These are phyloP conservation scores for Botryotinia globosa DNA, from an alignment of 2,329 filamentous ascomycete genomes.

Conservation along the genomic window DNA sequence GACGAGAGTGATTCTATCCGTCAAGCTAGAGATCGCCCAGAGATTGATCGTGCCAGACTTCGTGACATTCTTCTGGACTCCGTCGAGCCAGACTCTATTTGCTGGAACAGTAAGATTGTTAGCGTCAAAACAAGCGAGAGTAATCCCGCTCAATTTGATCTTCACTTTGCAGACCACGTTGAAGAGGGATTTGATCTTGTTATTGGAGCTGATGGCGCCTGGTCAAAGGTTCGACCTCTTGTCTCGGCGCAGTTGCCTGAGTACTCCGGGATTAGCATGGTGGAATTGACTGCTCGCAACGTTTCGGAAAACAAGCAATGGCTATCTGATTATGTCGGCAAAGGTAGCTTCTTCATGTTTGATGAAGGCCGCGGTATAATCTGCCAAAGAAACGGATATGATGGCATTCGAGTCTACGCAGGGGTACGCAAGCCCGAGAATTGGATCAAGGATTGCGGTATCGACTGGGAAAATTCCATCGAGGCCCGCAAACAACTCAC, in stretches of 20 bases:
- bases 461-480: constrained; percentile 26
- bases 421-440: constrained; percentile 29
- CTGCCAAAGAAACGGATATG: constrained; percentile 44
- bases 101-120: constrained; percentile 42
- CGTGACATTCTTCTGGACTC: constrained; percentile 39
- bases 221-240: constrained; percentile 40
- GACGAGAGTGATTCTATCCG: neutral
- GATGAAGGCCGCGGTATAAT: constrained; percentile 38
- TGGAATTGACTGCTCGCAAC: constrained; percentile 38
- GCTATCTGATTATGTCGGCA: constrained; percentile 41
- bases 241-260: constrained; percentile 38
- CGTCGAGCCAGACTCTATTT: constrained; percentile 39
- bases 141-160: constrained; percentile 22
- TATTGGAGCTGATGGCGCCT: constrained; percentile 44
- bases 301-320: constrained; percentile 39
- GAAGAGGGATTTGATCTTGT: constrained; percentile 40
- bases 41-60: constrained; percentile 43
- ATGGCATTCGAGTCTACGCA: constrained; percentile 39
- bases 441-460: constrained; percentile 30
- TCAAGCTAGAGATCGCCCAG: constrained; percentile 35
- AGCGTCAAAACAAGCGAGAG: constrained; percentile 17
- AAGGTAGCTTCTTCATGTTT: constrained; percentile 40
- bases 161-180: constrained; percentile 23
- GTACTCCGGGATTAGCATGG: constrained; percentile 39
- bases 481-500: constrained; percentile 23